Evolutionary conservation across 495 filamentous ascomycete species (phyloP).

Genomic region (Penicillium soppii): DNA sequence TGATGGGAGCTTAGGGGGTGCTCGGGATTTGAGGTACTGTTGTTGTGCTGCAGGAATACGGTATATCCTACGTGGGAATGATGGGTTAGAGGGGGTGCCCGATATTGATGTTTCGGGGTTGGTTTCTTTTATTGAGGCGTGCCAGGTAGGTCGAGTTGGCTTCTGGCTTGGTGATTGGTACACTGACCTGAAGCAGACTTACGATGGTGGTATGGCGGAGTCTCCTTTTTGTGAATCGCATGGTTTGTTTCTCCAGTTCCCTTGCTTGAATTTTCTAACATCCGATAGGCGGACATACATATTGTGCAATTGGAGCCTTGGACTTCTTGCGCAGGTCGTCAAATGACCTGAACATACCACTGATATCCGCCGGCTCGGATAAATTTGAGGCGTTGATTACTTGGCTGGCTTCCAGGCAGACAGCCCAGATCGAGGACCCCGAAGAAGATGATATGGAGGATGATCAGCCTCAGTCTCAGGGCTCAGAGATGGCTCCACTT

Average conservation of each 20-base stretch:
- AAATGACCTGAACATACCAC: slow-evolving; percentile 12
- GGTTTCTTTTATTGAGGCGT: slow-evolving; percentile 66
- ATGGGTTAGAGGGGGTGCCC: slow-evolving; percentile 52
- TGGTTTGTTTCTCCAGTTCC: slow-evolving; percentile 51
- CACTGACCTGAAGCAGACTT: slow-evolving; percentile 58
- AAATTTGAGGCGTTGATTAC: slow-evolving; percentile 47
- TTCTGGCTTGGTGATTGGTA: slow-evolving; percentile 5
- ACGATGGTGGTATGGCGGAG: slow-evolving; percentile 87
- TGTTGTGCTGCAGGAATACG: slow-evolving; percentile 79
- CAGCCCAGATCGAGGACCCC: slow-evolving; percentile 47
- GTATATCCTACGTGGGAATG: slow-evolving; percentile 71
- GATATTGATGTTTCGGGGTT: slow-evolving; percentile 77
- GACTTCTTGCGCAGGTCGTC: slow-evolving; percentile 59
- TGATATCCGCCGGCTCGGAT: slow-evolving; percentile 33
- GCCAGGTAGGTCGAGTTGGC: slow-evolving; percentile 53
- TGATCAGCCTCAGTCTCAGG: slow-evolving; percentile 24
- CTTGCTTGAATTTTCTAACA: slow-evolving; percentile 16
- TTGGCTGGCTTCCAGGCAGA: slow-evolving; percentile 75
- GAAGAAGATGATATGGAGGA: slow-evolving; percentile 47
- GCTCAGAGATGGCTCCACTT: slow-evolving; percentile 16
- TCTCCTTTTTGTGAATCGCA: slow-evolving; percentile 83
- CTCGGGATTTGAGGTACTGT: slow-evolving; percentile 82
- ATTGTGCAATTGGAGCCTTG: slow-evolving; percentile 77
- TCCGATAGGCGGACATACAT: slow-evolving; percentile 75
- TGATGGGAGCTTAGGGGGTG: slow-evolving; percentile 65